Base-by-base conservation (phyloP, 306 rosid genomes). In the Glycine soja region DNA sequence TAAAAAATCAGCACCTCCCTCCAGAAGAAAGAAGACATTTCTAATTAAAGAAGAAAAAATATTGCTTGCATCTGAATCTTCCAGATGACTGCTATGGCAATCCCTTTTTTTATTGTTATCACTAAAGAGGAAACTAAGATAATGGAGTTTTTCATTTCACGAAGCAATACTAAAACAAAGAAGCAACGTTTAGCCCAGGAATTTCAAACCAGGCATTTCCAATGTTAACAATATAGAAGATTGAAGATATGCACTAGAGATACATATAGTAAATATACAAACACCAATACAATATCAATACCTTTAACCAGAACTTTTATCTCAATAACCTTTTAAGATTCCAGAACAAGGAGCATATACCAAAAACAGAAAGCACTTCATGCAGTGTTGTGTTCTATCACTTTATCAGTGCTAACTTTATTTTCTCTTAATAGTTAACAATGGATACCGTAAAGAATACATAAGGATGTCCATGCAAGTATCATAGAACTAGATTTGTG, bases 381-480 rank as follows among this genome's bases (percentile, higher is more conserved):
- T 32, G 75, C 46, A 57, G 53, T 45, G 71, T 13, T 57, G 6
- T 34, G 30, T 69, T 14, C n/a, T 18, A 58, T 58, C 36, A 10
- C 64, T 58, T 9, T 50, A 61, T 43, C 72, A 14, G 45, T 69
- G 30, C 42, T 14, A 69, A 14, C 66, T n/a, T 42, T 6, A 42
- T 42, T 1, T 42, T 42, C 9, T 42, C 8, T 42, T 42, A 8
- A 42, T 7, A 42, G 46, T 42, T 42, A 42, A 42, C 32, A 10
- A 48, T 16, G 7, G 51, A 75, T 72, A 47, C 66, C 9, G 3
- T 51, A 24, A 30, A 53, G 42, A 36, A 62, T 24, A 53, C 58
- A 69, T 15, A 74, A 7, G 62, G 61, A 34, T 40, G 52, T 36
- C 54, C 66, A 62, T 59, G 59, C 67, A 82, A 76, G 66, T 34